These are phyloP conservation scores for Amphichorda felina DNA, from an alignment of 2,329 filamentous ascomycete species.

Conservation along the genomic window DNA sequence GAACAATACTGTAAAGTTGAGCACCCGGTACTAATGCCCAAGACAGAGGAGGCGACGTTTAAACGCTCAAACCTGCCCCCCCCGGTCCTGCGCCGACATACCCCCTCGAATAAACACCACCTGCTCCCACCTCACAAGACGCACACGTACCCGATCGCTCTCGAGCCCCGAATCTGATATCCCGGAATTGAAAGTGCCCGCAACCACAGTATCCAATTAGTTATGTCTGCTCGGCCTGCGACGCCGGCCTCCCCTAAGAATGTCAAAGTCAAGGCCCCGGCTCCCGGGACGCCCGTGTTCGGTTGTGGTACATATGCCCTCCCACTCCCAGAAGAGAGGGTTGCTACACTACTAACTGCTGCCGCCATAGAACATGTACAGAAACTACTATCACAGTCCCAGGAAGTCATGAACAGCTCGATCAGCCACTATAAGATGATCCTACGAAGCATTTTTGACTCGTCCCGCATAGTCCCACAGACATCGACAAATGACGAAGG, in stretches of 20 bases:
- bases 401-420: slow-evolving; percentile 55
- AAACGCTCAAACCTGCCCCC: no score
- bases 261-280: slow-evolving; percentile 46
- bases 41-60: no score
- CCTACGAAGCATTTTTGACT: slow-evolving; percentile 58
- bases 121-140: no score
- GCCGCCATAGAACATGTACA: slow-evolving; percentile 59
- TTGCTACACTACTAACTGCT: slow-evolving; percentile 11
- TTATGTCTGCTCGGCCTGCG: slow-evolving; percentile 33
- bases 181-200: no score
- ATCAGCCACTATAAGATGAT: slow-evolving; percentile 63
- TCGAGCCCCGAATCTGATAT: no score
- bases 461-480: slow-evolving; percentile 50
- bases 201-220: no score
- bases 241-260: slow-evolving; percentile 43
- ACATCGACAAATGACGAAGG: slow-evolving; percentile 49
- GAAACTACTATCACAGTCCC: slow-evolving; percentile 47
- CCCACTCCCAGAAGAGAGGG: neutral
- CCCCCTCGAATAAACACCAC: no score
- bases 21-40: no score
- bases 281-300: slow-evolving; percentile 47
- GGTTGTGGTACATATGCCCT: slow-evolving; percentile 44
- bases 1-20: no score
- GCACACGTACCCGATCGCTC: no score
- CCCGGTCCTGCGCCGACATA: no score